Evolutionary conservation across 1,139 yeast genomes (phyloP).

Genomic region (Barnettozyma hawaiiensis): DNA sequence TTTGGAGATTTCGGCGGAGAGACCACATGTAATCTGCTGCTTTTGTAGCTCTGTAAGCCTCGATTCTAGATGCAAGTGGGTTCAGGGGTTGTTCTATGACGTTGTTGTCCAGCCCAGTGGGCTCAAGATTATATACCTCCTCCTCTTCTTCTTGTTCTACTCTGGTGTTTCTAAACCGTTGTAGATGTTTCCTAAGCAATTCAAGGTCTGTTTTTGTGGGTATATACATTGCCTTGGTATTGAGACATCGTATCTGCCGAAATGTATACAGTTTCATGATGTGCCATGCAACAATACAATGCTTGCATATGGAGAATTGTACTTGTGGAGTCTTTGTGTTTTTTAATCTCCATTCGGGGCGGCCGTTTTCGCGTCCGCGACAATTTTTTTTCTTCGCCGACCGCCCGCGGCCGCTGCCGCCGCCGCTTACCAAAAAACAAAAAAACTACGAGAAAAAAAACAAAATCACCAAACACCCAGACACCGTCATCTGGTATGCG

Average conservation of each 20-base stretch:
- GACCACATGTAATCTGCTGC: constrained; percentile 12
- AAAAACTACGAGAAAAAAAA: no score
- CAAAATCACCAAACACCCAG: no score
- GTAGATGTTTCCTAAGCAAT: background rate
- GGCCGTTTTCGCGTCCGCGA: background rate
- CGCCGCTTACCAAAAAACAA: background rate
- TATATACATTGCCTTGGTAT: background rate
- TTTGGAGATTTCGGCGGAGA: constrained; percentile 2
- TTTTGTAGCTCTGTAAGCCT: constrained; percentile 3
- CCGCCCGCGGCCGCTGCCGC: no score
- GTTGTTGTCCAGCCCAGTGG: background rate
- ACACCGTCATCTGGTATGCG: constrained; percentile 6
- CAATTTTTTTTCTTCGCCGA: no score
- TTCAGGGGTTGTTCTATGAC: background rate
- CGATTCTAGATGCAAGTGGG: background rate
- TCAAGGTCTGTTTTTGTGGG: background rate
- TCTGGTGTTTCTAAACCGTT: background rate
- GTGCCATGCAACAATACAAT: no score
- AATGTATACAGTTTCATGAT: background rate
- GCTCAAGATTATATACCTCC: no score
- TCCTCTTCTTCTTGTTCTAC: no score
- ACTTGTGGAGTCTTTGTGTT: no score
- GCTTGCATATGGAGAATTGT: no score
- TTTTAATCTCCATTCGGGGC: no score
- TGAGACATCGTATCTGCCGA: background rate